A percentile compares a stretch with the other conserved stretches of the same genome.
phyloP scores from a whole-genome alignment of 2,329 filamentous ascomycete genomes.

The Berkeleyomyces rouxiae region DNA sequence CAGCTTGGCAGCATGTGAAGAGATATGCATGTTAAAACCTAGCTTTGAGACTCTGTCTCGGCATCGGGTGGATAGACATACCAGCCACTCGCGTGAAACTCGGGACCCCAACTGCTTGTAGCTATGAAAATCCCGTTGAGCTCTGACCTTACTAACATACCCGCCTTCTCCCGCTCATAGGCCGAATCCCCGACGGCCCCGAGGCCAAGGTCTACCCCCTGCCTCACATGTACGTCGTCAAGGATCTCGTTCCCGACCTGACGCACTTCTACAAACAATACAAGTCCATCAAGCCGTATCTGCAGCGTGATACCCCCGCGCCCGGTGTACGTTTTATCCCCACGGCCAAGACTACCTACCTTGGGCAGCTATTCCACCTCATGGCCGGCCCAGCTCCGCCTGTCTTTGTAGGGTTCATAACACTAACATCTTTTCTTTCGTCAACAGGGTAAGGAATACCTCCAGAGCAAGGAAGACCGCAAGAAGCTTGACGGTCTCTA shows the following conservation, averaged over 20 bases:
- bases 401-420: background rate
- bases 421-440: background rate
- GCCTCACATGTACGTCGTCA: slow-evolving; percentile 97
- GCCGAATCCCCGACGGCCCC: slow-evolving; percentile 80
- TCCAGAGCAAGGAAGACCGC: slow-evolving; percentile 79
- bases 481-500: slow-evolving; percentile 96
- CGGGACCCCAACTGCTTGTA: background rate
- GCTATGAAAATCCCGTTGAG: background rate
- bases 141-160: background rate
- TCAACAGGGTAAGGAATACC: slow-evolving; percentile 70
- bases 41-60: background rate
- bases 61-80: background rate
- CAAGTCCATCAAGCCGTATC: slow-evolving; percentile 98
- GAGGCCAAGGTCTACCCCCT: slow-evolving; percentile 94
- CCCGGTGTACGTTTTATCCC: slow-evolving; percentile 49
- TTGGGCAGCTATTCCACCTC: no score
- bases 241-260: slow-evolving; percentile 94
- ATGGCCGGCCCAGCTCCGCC: background rate
- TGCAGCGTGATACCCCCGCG: slow-evolving; percentile 74
- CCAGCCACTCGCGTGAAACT: background rate
- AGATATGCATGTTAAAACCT: background rate
- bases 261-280: slow-evolving; percentile 99
- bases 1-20: slow-evolving; percentile 9
- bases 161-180: slow-evolving; percentile 28
- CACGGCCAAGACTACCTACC: no score